phyloP scores from a whole-genome alignment of 176 grass and related monocot species.

The Paspalum vaginatum region DNA sequence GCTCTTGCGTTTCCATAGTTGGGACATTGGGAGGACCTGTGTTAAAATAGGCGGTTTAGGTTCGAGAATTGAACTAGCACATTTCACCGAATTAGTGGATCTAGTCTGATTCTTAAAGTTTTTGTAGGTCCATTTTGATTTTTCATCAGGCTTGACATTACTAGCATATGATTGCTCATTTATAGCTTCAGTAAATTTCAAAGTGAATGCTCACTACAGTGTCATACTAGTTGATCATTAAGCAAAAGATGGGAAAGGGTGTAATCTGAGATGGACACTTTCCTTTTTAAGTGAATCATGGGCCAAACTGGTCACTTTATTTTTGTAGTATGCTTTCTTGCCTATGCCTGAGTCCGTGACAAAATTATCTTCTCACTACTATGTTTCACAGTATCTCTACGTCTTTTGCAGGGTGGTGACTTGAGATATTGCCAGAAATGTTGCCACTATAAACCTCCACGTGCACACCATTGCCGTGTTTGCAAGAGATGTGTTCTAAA shows the following conservation, averaged over 20 bases:
- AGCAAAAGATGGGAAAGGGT: not conserved
- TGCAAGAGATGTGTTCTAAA: constrained; percentile 99
- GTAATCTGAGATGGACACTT: constrained; percentile 12
- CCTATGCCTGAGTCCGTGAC: not conserved
- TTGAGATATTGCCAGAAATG: constrained; percentile 98
- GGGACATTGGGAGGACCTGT: not conserved
- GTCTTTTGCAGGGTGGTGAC: constrained; percentile 82
- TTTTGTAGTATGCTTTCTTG: not conserved
- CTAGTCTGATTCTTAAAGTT: not conserved
- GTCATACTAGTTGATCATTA: not conserved
- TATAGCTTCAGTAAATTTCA: not conserved
- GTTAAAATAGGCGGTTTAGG: not conserved
- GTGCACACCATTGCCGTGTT: constrained; percentile 88
- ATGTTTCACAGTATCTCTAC: constrained; percentile 2
- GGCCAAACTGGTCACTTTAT: not conserved
- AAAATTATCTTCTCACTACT: not conserved
- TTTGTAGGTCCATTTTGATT: not conserved
- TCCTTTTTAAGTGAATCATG: not conserved
- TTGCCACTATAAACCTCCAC: constrained; percentile 86
- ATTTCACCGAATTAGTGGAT: not conserved
- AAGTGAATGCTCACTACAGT: not conserved
- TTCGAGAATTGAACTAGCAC: not conserved
- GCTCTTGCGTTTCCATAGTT: not conserved
- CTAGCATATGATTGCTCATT: not conserved
- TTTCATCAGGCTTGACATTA: not conserved